Percentiles rank a stretch among this genome's conserved stretches.
Conservation (phyloP, 805 yeast species). For the Maudiozyma barnettii region DNA sequence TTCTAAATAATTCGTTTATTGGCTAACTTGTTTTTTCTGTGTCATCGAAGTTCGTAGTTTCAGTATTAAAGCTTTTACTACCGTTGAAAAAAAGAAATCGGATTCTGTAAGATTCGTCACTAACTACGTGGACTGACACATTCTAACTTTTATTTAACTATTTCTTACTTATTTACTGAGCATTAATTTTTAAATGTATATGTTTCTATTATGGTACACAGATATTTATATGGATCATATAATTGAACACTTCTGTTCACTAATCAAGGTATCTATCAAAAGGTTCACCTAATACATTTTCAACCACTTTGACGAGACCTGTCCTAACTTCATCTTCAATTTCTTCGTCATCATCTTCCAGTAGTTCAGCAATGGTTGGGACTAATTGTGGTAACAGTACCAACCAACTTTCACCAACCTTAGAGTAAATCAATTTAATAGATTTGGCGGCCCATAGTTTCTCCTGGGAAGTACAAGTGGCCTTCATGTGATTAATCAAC, state of each 20-base stretch:
- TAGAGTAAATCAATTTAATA: constrained; percentile 73
- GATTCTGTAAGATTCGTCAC: background rate
- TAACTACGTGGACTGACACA: background rate
- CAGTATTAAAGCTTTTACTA: too few relatives aligned
- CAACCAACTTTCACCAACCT: constrained; percentile 93
- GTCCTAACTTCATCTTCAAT: constrained; percentile 87
- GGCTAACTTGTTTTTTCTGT: too few relatives aligned
- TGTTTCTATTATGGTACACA: background rate
- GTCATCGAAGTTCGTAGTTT: too few relatives aligned
- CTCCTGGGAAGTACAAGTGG: constrained; percentile 45
- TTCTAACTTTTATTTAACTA: background rate
- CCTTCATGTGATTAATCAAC: constrained; percentile 58
- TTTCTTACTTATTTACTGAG: too few relatives aligned
- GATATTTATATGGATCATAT: background rate
- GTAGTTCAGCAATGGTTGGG: constrained; percentile 87
- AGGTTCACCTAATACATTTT: constrained; percentile 89
- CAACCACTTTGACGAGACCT: constrained; percentile 84
- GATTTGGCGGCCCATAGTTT: constrained; percentile 75
- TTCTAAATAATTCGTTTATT: too few relatives aligned
- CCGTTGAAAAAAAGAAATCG: background rate
- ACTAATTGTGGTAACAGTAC: constrained; percentile 84
- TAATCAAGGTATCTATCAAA: constrained; percentile 66
- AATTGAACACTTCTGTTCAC: background rate
- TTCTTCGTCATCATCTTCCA: constrained; percentile 91
- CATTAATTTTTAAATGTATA: too few relatives aligned